A percentile compares a stretch with the other conserved stretches of the same genome.
These are phyloP conservation scores for Euphrasia arctica DNA, from an alignment of 305 asterid genomes.

Conservation along the genomic window DNA sequence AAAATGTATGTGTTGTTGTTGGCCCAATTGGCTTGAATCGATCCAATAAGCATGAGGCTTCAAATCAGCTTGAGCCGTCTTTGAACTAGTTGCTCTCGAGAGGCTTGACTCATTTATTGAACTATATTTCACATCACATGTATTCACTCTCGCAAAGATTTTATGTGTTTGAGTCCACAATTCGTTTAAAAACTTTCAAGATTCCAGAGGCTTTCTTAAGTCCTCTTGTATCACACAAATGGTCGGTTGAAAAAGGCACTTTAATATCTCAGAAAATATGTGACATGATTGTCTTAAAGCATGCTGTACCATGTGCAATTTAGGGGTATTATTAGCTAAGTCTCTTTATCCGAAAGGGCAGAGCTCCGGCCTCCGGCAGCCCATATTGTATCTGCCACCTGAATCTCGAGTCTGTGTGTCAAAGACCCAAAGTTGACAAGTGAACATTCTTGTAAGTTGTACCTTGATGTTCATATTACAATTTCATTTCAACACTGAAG, in stretches of 20 bases:
- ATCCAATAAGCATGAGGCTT: too few species aligned
- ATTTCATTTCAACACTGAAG: slow-evolving; percentile 40
- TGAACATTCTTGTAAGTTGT: neutral
- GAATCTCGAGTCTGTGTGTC: neutral
- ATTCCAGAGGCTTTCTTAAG: neutral
- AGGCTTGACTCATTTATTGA: too few species aligned
- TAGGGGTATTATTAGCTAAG: neutral
- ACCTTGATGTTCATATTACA: neutral
- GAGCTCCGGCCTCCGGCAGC: neutral
- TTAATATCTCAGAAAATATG: neutral
- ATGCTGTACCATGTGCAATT: neutral
- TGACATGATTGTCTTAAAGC: neutral
- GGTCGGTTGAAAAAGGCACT: neutral
- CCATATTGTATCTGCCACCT: neutral
- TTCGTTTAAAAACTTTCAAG: neutral
- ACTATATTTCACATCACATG: neutral
- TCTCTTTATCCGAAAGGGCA: neutral
- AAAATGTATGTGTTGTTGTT: too few species aligned
- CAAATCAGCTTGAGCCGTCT: too few species aligned
- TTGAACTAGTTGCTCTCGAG: too few species aligned
- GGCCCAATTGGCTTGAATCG: too few species aligned
- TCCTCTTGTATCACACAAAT: neutral
- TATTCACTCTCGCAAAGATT: neutral
- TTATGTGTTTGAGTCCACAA: neutral
- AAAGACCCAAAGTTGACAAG: neutral